Conservation (phyloP, 2,329 filamentous ascomycete species). For the Didymella keratinophila region DNA sequence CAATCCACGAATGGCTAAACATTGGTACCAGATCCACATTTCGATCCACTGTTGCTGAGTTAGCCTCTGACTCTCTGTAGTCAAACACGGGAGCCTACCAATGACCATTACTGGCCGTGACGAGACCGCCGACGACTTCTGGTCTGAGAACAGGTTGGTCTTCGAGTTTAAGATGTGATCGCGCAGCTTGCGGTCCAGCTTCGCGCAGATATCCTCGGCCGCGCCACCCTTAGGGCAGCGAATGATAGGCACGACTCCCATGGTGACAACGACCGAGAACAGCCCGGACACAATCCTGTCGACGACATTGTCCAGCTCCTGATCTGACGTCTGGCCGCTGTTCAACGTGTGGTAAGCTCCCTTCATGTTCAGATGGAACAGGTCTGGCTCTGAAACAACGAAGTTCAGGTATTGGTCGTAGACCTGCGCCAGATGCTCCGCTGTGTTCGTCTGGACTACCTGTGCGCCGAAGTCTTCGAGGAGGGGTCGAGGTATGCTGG, state of each 20-base stretch:
- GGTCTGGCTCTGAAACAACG: constrained; percentile 90
- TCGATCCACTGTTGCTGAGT: constrained; percentile 75
- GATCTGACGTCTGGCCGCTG: constrained; percentile 88
- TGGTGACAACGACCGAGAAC: constrained; percentile 98
- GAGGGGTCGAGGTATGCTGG: constrained; percentile 85
- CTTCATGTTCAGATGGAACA: constrained; percentile 93
- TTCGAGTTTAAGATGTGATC: constrained; percentile 98
- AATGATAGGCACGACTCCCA: constrained; percentile 97
- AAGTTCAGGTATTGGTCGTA: constrained; percentile 99
- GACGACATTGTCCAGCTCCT: constrained; percentile 84
- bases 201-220: constrained; percentile 91
- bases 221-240: constrained; percentile 91
- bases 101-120: constrained; percentile 89
- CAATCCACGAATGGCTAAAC: constrained; percentile 94
- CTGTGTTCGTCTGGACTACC: constrained; percentile 82
- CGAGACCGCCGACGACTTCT: constrained; percentile 65
- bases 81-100: constrained; percentile 73
- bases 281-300: constrained; percentile 93
- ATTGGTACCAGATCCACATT: constrained; percentile 97
- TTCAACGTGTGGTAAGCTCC: constrained; percentile 98
- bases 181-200: constrained; percentile 92
- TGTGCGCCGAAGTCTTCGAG: constrained; percentile 94
- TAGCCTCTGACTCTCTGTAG: constrained; percentile 41
- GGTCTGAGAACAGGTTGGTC: constrained; percentile 90
- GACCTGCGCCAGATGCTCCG: constrained; percentile 89